A percentile compares a stretch with the other conserved stretches of the same genome.
These are phyloP conservation scores for Speleostelium caveatum DNA, from an alignment of 78 protist species.

Conservation along the genomic window DNA sequence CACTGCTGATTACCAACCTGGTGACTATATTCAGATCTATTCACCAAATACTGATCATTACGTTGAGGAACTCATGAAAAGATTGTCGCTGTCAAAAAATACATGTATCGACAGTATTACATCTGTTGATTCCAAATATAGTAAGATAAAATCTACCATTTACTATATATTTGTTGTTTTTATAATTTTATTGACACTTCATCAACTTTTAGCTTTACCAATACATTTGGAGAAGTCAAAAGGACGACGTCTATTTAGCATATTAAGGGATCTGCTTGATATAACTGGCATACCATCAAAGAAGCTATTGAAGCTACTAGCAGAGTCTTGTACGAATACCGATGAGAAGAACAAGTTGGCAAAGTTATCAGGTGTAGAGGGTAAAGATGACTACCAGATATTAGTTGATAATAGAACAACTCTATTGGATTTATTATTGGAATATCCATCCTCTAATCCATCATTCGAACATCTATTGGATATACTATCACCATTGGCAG, in stretches of 20 bases:
- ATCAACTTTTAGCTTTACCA: conserved; percentile 7
- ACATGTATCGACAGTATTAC: background rate
- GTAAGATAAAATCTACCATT: conserved; percentile 6
- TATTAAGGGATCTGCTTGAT: conserved; percentile 35
- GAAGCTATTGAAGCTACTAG: conserved; percentile 22
- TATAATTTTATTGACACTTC: background rate
- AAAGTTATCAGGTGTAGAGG: conserved; percentile 23
- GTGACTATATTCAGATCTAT: conserved; percentile 40
- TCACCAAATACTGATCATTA: conserved; percentile 21
- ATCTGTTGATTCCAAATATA: background rate
- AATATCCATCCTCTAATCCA: conserved; percentile 8
- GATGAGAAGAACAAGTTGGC: conserved; percentile 9
- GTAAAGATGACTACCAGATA: conserved; percentile 32
- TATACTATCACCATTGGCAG: conserved; percentile 17
- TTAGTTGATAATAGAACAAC: conserved; percentile 12
- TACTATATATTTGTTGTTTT: background rate
- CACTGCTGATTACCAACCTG: conserved; percentile 12
- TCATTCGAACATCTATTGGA: conserved; percentile 35
- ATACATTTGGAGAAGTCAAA: conserved; percentile 22
- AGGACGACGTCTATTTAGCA: background rate
- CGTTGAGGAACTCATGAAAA: background rate
- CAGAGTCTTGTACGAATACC: conserved; percentile 24
- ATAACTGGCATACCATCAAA: conserved; percentile 42
- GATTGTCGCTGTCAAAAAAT: conserved; percentile 11
- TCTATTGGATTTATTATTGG: conserved; percentile 14